A percentile compares a stretch with the other conserved stretches of the same genome.
Evolutionary conservation across 2,329 filamentous ascomycete genomes (phyloP).

Genomic region (Neofusicoccum sp.): DNA sequence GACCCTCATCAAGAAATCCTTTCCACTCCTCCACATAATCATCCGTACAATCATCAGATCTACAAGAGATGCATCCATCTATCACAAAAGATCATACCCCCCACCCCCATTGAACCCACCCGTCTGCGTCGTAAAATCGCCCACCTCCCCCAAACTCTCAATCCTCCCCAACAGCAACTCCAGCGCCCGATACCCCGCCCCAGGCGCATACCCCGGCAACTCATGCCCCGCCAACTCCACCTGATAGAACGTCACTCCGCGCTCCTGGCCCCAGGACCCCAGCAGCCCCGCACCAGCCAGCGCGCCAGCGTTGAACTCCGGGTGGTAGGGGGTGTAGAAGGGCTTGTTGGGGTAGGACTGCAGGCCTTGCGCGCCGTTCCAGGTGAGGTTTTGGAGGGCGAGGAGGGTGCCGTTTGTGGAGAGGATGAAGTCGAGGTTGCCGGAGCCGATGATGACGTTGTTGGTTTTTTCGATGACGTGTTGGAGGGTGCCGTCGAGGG

Average conservation of each 20-base stretch:
- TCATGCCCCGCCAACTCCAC: slow-evolving; percentile 44
- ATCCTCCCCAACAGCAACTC: slow-evolving; percentile 44
- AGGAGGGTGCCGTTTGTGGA: slow-evolving; percentile 53
- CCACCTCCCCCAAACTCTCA: slow-evolving; percentile 33
- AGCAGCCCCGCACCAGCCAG: slow-evolving; percentile 42
- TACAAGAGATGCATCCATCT: too few relatives aligned
- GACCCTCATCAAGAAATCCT: not conserved
- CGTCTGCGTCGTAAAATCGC: slow-evolving; percentile 36
- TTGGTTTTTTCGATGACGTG: slow-evolving; percentile 53
- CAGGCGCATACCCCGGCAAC: slow-evolving; percentile 44
- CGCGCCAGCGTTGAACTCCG: slow-evolving; percentile 39
- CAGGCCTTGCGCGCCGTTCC: slow-evolving; percentile 51
- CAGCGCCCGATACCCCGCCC: slow-evolving; percentile 42
- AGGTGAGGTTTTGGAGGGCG: slow-evolving; percentile 55
- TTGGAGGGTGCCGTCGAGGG: slow-evolving; percentile 42
- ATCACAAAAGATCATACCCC: too few relatives aligned
- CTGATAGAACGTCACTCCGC: slow-evolving; percentile 48
- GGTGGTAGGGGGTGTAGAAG: slow-evolving; percentile 47
- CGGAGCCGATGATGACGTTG: slow-evolving; percentile 51
- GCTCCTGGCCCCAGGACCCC: slow-evolving; percentile 43
- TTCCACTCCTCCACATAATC: not conserved
- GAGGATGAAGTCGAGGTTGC: slow-evolving; percentile 50
- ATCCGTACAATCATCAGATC: too few relatives aligned
- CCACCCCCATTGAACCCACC: slow-evolving; percentile 20
- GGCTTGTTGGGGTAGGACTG: slow-evolving; percentile 40